These are phyloP conservation scores for Boletus rufocinnamomeus DNA, from an alignment of 768 basidiomycete genomes.

Conservation along the genomic window DNA sequence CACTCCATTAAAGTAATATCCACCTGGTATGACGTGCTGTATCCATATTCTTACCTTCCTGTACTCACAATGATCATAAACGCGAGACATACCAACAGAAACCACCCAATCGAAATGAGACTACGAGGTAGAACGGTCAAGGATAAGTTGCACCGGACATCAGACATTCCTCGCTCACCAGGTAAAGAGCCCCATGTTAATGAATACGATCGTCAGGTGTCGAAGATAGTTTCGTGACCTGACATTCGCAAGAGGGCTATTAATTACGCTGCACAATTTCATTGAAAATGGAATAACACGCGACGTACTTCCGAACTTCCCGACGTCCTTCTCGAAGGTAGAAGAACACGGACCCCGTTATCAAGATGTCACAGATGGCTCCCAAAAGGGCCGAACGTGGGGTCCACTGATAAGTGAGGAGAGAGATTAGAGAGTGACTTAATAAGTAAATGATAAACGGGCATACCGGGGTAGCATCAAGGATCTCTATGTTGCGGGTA, in stretches of 20 bases:
- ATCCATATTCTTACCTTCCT: not conserved
- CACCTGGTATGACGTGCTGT: conserved; percentile 3
- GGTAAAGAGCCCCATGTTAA: conserved; percentile 17
- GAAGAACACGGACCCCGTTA: conserved; percentile 23
- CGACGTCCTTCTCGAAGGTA: conserved; percentile 20
- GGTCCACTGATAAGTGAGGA: conserved; percentile 11
- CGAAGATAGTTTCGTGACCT: conserved; percentile 12
- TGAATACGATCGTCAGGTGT: conserved; percentile 13
- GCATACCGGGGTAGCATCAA: not conserved
- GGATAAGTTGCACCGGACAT: not conserved
- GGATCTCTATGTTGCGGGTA: not conserved
- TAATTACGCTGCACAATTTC: not conserved
- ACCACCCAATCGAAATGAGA: conserved; percentile 13
- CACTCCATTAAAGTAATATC: not conserved
- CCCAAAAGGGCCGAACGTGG: conserved; percentile 31
- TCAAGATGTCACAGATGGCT: conserved; percentile 14
- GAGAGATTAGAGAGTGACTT: too few relatives aligned
- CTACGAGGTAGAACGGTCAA: not conserved
- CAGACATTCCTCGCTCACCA: not conserved
- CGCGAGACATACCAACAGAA: conserved; percentile 6
- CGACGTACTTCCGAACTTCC: conserved; percentile 1
- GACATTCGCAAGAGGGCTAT: not conserved
- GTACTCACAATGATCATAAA: not conserved
- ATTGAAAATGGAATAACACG: too few relatives aligned
- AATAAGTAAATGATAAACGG: too few relatives aligned